Evolutionary conservation across 768 basidiomycete genomes (phyloP), one percentile per base, ranked within the genome.

Genomic region (Agrocybe pediades): DNA sequence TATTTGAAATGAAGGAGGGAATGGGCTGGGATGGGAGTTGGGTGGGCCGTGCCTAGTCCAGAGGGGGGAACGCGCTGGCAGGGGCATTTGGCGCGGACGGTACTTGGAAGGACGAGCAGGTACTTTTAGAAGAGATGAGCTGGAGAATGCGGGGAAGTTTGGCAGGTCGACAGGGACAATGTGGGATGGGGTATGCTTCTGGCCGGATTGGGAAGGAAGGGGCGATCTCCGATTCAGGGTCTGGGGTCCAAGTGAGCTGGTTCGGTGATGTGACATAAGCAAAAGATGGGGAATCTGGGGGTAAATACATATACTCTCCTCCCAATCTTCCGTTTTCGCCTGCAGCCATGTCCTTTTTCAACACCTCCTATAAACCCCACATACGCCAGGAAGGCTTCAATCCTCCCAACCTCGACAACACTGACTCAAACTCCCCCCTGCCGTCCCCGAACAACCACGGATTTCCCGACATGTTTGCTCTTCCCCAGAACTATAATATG

Each of bases 321-420:
- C 15, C 15, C 29, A 15, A 30, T 30, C 8, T 30, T 7, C 47
- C 2, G 21, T 42, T 33, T 49, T 27, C 11, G 41, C 19, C 42
- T 20, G 26, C 40, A 42, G 47, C 36, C 23, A 73, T 73, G 71
- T 71, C 72, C 60, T 76, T 72, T 69, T 75, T 73, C 66, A 69
- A 66, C 41, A 58, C 63, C 66, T 54, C 65, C 36, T 81, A 80
- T 74, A 83, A 83, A 63, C 79, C 83, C 15, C 81, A 82, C 57
- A 65, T 89, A 58, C 75, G 87, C 55, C 84, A 87, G 64, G 85
- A 90, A 71, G 89, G 90, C 61, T 91, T 91, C 54, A 54, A 59
- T 13, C 63, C 58, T 19, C 63, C 61, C 60, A 70, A 46, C n/a
- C 53, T 36, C 23, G 53, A 59, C 46, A 41, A 23, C 11, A 68